phyloP scores from a whole-genome alignment of 176 grass and related monocot species.

The Rhipidocladum racemiflorum region DNA sequence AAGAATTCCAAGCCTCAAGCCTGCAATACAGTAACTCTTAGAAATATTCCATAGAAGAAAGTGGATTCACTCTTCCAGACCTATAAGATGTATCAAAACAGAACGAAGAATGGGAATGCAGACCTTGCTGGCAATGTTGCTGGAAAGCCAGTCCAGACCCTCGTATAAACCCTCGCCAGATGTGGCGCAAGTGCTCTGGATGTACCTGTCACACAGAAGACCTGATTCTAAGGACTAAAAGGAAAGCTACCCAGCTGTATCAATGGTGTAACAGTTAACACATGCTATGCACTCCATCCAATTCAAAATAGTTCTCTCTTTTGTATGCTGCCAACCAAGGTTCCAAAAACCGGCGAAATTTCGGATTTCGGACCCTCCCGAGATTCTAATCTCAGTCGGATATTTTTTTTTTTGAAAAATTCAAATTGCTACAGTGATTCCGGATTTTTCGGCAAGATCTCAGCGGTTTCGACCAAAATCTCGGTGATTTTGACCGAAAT shows the following conservation, averaged over 20 bases:
- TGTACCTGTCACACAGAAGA: background rate
- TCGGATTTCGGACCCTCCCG: too few species aligned
- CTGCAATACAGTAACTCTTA: background rate
- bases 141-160: background rate
- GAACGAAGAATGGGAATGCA: background rate
- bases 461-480: too few species aligned
- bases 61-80: background rate
- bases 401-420: too few species aligned
- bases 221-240: background rate
- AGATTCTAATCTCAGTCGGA: too few species aligned
- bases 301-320: background rate
- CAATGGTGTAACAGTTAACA: background rate
- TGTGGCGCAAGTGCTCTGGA: background rate
- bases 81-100: background rate
- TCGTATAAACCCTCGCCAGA: background rate
- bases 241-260: background rate
- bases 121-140: background rate
- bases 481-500: too few species aligned
- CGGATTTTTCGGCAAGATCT: too few species aligned
- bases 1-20: background rate
- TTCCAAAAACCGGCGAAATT: too few species aligned
- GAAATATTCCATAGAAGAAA: background rate
- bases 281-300: background rate
- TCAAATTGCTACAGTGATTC: too few species aligned
- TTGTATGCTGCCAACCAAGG: background rate